Evolutionary conservation across 345 rosid genomes (phyloP).

Genomic region (Eucalyptus polybractea): DNA sequence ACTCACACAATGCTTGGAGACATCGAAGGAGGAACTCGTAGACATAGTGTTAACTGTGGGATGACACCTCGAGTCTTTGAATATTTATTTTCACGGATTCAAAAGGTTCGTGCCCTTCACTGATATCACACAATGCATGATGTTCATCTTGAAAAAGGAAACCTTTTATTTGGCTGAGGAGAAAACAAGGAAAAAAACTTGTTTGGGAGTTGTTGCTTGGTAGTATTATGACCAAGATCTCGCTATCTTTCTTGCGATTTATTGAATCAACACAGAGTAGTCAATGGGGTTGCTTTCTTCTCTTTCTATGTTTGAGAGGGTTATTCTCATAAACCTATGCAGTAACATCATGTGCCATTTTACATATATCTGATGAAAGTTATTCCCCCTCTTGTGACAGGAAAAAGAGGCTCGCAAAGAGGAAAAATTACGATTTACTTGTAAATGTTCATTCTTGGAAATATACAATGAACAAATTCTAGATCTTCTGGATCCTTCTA

Average conservation of each 20-base stretch:
- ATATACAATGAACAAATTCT: slow-evolving; percentile 96
- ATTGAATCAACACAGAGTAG: neutral
- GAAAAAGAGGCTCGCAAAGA: slow-evolving; percentile 81
- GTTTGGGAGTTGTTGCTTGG: neutral
- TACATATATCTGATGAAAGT: neutral
- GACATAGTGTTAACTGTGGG: slow-evolving; percentile 92
- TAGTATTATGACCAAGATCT: neutral
- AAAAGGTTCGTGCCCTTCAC: slow-evolving; percentile 37
- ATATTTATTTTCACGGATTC: slow-evolving; percentile 78
- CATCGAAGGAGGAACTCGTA: slow-evolving; percentile 87
- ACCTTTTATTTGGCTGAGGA: neutral
- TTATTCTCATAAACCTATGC: neutral
- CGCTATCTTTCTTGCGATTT: neutral
- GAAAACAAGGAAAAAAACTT: neutral
- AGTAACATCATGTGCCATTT: neutral
- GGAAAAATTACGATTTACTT: slow-evolving; percentile 62
- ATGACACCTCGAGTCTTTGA: slow-evolving; percentile 98
- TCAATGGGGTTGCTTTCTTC: neutral
- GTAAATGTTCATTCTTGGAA: slow-evolving; percentile 95
- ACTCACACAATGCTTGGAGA: slow-evolving; percentile 99
- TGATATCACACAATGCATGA: neutral
- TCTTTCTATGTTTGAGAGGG: neutral
- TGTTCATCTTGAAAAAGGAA: neutral
- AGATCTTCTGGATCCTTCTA: slow-evolving; percentile 90
- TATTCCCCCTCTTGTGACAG: slow-evolving; percentile 21